Base-by-base conservation (phyloP, 2,329 filamentous ascomycete species). In the Sporothrix dimorphospora region DNA sequence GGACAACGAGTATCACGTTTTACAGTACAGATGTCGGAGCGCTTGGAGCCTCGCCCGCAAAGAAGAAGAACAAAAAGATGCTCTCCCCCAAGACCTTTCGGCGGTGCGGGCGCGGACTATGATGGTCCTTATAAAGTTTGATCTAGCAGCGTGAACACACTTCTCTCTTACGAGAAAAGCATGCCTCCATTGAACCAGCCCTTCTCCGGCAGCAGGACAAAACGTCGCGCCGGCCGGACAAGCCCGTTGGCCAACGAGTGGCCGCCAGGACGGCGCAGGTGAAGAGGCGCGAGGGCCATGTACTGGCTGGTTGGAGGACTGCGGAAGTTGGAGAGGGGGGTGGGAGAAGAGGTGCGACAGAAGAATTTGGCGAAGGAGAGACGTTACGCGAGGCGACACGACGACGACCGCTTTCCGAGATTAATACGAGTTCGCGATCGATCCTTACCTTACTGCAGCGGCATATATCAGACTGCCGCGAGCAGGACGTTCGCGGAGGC, bases 21-120 rank as follows among this genome's bases (percentile, higher is more conserved):
- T 47, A 47, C 4, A 47, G 14, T 63, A 45, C 61, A 72, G 51
- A 77, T 79, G 77, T 79, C 67, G 78, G 77, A 78, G 73, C 76
- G 74, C 76, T 76, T 76, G 79, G 79, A 80, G 79, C 78, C 79
- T 76, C 78, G 76, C 76, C 77, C 75, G 76, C 75, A 77, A 24
- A 69, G 51, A 73, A 53, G 75, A 71, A 75, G 75, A 65, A 66
- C 16, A 16, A 38, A 2, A 19, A 21, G 5, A 49, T 11, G 27
- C 7, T 27, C 24, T n/a, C 40, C 16, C 42, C 63, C 21, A 34
- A 49, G 40, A 49, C 63, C 63, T 73, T 72, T 71, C 45, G 65
- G 49, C 49, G n/a, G 49, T 73, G 75, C 76, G 75, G 77, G 71
- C 78, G 78, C 72, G 79, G 78, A 80, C 79, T 80, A 80, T 80